Conservation (phyloP, 306 rosid species). For the Lathyrus aphaca region DNA sequence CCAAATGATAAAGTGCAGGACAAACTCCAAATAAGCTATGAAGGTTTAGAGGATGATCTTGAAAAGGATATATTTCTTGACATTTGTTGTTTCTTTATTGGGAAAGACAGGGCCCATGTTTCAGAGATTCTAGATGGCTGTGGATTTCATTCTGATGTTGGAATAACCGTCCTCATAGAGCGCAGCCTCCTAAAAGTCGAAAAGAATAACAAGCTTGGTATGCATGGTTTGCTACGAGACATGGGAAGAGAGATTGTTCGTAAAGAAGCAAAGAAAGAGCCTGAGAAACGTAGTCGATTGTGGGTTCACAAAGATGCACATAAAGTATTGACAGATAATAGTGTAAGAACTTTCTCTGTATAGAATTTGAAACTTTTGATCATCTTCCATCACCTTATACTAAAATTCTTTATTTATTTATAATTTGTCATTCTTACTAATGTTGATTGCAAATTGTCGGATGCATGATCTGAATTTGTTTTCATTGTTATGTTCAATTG, state of each 20-base stretch:
- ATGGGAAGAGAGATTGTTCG: conserved; percentile 23
- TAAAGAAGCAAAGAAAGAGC: not conserved
- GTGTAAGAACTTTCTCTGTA: not conserved
- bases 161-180: not conserved
- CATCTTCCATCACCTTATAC: not conserved
- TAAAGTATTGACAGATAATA: not conserved
- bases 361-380: not conserved
- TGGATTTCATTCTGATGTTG: not conserved
- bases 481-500: not conserved
- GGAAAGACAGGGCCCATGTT: not conserved
- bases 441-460: not conserved
- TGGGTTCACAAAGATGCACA: not conserved
- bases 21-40: conserved; percentile 28
- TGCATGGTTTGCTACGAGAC: conserved; percentile 11
- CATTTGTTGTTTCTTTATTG: conserved; percentile 1
- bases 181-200: not conserved
- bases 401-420: not conserved
- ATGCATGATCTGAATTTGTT: not conserved
- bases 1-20: conserved; percentile 38
- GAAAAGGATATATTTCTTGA: conserved; percentile 3
- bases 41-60: not conserved
- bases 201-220: conserved; percentile 3
- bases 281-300: conserved; percentile 9
- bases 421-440: not conserved
- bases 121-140: not conserved